Conservation (phyloP, 2,329 filamentous ascomycete genomes). For the Pestalotiopsis fici region DNA sequence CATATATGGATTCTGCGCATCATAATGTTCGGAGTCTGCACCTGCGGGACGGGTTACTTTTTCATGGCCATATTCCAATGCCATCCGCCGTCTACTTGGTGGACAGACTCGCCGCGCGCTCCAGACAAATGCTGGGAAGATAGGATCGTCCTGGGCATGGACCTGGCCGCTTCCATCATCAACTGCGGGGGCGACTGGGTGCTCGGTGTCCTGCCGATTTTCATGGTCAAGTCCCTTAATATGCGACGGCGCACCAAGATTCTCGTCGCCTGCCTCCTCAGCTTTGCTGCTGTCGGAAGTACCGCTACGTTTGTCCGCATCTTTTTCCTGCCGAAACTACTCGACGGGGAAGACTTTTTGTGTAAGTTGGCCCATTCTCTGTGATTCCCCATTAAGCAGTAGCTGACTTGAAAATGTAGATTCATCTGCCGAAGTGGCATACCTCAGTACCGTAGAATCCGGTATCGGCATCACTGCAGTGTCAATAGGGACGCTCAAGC, state of each 20-base stretch:
- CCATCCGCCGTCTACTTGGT: slow-evolving; percentile 5
- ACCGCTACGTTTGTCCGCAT: background rate
- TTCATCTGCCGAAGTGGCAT: background rate
- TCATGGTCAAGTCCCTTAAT: slow-evolving; percentile 7
- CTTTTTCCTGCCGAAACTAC: background rate
- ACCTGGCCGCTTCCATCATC: background rate
- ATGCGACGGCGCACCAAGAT: slow-evolving; percentile 6
- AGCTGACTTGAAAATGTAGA: background rate
- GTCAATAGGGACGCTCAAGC: slow-evolving; percentile 4
- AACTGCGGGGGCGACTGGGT: slow-evolving; percentile 8
- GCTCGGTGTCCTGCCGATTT: slow-evolving; percentile 5
- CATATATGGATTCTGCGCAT: slow-evolving; percentile 1
- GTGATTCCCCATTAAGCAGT: background rate
- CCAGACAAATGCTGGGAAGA: slow-evolving; percentile 9
- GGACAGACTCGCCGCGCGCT: slow-evolving; percentile 6
- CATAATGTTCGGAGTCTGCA: background rate
- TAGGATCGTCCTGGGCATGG: background rate
- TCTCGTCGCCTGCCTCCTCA: slow-evolving; percentile 6
- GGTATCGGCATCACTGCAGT: slow-evolving; percentile 3
- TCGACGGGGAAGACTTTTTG: slow-evolving; percentile 10
- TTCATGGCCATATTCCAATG: slow-evolving; percentile 7
- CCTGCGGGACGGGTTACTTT: slow-evolving; percentile 3
- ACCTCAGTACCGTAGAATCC: background rate
- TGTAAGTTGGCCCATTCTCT: background rate
- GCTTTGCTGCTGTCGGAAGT: slow-evolving; percentile 9